phyloP scores from a whole-genome alignment of 2,329 filamentous ascomycete species.

The Sphaerulina musiva region DNA sequence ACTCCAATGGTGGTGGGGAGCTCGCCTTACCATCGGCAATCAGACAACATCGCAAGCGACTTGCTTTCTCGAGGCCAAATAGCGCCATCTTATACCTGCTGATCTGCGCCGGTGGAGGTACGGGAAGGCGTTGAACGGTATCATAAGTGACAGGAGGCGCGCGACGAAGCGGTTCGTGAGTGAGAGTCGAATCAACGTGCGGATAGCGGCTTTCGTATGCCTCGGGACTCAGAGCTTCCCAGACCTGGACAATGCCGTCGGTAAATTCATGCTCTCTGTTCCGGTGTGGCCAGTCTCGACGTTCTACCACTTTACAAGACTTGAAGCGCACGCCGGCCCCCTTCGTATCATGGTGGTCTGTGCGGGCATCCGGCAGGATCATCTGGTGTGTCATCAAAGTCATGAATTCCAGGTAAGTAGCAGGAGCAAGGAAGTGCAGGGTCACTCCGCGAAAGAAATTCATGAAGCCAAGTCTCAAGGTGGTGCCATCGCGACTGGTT shows the following conservation, averaged over 20 bases:
- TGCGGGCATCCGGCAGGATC: slow-evolving; percentile 1
- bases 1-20: background rate
- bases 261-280: background rate
- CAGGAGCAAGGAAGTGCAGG: slow-evolving; percentile 1
- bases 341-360: background rate
- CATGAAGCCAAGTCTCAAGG: background rate
- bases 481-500: background rate
- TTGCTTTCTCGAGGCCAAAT: background rate
- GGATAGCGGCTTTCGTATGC: slow-evolving; percentile 2
- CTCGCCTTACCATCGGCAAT: background rate
- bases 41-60: background rate
- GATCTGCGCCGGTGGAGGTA: background rate
- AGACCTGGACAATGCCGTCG: slow-evolving; percentile 5
- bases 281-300: background rate
- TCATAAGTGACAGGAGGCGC: background rate
- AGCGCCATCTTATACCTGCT: slow-evolving; percentile 8
- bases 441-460: slow-evolving; percentile 9
- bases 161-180: background rate
- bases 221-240: slow-evolving; percentile 1
- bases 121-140: background rate
- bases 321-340: slow-evolving; percentile 2
- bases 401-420: slow-evolving; percentile 7
- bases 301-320: background rate
- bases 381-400: slow-evolving; percentile 1
- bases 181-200: background rate